Evolutionary conservation across 1,139 yeast species (phyloP), one percentile per base, ranked within the genome.

Genomic region (Sugiyamaella pinicola): DNA sequence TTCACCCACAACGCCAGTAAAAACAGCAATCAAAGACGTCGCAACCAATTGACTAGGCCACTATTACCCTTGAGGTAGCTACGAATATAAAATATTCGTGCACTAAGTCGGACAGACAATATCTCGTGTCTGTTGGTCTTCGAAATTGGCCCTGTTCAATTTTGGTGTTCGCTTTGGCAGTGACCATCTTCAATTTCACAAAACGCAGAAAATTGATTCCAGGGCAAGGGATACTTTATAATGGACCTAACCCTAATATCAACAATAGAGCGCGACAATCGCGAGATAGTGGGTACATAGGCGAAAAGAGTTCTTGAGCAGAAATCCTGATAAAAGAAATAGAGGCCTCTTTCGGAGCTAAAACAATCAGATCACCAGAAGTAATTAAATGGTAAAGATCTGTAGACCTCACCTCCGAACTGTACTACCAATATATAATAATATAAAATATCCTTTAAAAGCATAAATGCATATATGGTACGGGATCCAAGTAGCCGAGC

Each of bases 1-100:
- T 24, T 22, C 29, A 21, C 17, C 29, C 4, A 38, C n/a, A 35
- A 17, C 39, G n/a, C 39, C 22, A 35, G n/a, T 35, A 35, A n/a
- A n/a, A n/a, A 35, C 39, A 35, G 39, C 39, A 17, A 17, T 17
- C 39, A 38, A 22, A 38, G 29, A 38, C 29, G 10, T 22, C 42
- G 12, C 31, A 38, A 13, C 17, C 42, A 38, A 38, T 29, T 38
- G 26, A 38, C 22, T 12, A 35, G 34, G 13, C 12, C 15, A n/a
- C 8, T 31, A 31, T n/a, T 35, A 35, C 8, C 39, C 39, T 9
- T 18, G n/a, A 15, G 12, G 39, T 18, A 35, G 39, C 5, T 35
- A 7, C n/a, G 39, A 35, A 35, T 35, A 35, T 17, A 9, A 18
- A 18, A 18, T 17, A 35, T 35, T 18, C 24, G 39, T 15, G 19